Percentiles rank a stretch among this genome's conserved stretches.
Conservation (phyloP, 2,329 filamentous ascomycete genomes). For the Colletotrichum sp. region DNA sequence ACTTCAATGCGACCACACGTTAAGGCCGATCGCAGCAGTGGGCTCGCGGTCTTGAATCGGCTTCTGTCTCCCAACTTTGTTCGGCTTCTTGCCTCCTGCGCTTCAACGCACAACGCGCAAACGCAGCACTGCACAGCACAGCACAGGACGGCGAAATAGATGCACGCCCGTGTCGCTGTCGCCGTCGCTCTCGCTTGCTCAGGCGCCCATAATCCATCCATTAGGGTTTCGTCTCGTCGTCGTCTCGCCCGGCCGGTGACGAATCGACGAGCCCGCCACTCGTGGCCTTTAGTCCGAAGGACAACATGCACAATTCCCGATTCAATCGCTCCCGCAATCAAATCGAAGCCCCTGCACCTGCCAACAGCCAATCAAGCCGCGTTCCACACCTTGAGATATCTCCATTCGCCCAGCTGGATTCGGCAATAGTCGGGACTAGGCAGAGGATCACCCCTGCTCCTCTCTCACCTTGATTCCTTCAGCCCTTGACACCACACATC, state of each 20-base stretch:
- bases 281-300: slow-evolving; percentile 7
- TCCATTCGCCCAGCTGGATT: slow-evolving; percentile 21
- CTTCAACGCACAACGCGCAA: neutral
- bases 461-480: neutral
- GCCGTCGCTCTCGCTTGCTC: neutral
- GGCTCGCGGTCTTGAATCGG: neutral
- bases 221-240: slow-evolving; percentile 13
- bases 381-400: slow-evolving; percentile 11
- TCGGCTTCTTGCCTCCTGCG: neutral
- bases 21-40: neutral
- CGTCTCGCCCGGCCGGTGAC: neutral
- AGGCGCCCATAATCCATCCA: neutral
- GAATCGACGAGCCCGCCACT: neutral
- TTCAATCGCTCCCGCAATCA: slow-evolving; percentile 6
- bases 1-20: neutral
- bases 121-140: neutral
- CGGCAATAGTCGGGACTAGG: slow-evolving; percentile 17
- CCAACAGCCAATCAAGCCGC: slow-evolving; percentile 6
- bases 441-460: neutral
- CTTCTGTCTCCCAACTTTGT: no score
- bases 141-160: neutral
- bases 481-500: neutral
- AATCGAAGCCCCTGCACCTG: neutral
- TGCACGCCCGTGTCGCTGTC: neutral
- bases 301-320: slow-evolving; percentile 14